Base-by-base conservation (phyloP, 371 early-diverging fungal species). In the Mortierella sp. region DNA sequence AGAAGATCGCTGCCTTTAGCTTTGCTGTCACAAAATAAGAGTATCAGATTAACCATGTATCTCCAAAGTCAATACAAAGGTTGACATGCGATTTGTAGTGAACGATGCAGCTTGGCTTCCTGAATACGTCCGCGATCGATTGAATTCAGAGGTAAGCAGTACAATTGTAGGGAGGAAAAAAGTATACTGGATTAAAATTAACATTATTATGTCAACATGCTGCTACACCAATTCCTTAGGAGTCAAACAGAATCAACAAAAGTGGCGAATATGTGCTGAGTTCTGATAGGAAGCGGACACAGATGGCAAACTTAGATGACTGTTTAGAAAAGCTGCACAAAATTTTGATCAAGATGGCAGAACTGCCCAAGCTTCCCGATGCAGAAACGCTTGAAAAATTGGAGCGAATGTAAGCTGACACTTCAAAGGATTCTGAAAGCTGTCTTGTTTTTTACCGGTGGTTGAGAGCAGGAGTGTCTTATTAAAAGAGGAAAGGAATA, bases 271-370 rank as follows among this genome's bases (percentile, higher is more conserved):
- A 94, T 40, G 86, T 93, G 23, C 64, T 95, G 2, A 86, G 90
- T 1, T 94, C 95, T 0, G 95, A 96, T 64, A 86, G 89, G 61
- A 92, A 93, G 56, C 87, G 97, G 32, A 91, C 95, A 19, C 97
- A 96, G 76, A 75, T 84, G 47, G 86, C 91, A 45, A 97, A 97
- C 75, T 56, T 93, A 19, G 89, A 94, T 13, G 96, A 96, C 72
- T 95, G 95, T 75, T 84, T 95, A 58, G 88, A 89, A 17, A 93
- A 93, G 68, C 82, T 96, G 42, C 85, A 90, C 54, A 85, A 86
- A n/a, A 81, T 85, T 5, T 84, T 97, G 29, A 74, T 85, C 32
- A 79, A 82, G 23, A 93, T 95, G 23, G 92, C 90, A 2, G 84
- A 89, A 29, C 88, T 96, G 32, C 91, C 93, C 15, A 89, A 86